Conservation (phyloP, 2,329 filamentous ascomycete genomes). For the Colletotrichum siamense region DNA sequence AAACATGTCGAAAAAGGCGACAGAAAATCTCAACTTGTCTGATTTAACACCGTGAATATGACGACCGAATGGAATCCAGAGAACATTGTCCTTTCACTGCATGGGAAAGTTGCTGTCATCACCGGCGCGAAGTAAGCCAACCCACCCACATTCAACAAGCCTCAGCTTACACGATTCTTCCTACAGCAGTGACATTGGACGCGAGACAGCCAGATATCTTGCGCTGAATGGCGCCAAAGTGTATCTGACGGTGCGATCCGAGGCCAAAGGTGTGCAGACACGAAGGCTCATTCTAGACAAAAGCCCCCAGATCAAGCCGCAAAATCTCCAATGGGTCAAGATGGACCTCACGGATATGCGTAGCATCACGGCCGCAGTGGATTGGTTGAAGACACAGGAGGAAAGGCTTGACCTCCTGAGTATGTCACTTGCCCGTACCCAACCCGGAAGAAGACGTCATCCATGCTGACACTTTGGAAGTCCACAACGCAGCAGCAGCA, state of each 20-base stretch:
- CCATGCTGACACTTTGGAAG: slow-evolving; percentile 1
- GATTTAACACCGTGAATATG: fast-evolving
- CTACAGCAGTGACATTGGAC: slow-evolving; percentile 27
- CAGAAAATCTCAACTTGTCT: background rate
- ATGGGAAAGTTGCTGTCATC: slow-evolving; percentile 27
- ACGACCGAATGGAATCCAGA: background rate
- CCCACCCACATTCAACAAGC: background rate
- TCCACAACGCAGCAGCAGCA: slow-evolving; percentile 27
- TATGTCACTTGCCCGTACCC: background rate
- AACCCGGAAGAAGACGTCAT: too few species aligned
- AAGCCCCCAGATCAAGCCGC: background rate
- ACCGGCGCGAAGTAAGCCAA: slow-evolving; percentile 29
- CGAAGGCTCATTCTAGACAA: background rate
- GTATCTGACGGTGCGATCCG: slow-evolving; percentile 25
- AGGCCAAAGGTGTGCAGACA: slow-evolving; percentile 21
- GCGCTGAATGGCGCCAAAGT: slow-evolving; percentile 29
- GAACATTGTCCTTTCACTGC: slow-evolving; percentile 18
- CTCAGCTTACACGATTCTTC: background rate
- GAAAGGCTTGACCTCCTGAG: slow-evolving; percentile 27
- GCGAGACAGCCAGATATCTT: slow-evolving; percentile 27
- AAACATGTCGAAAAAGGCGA: fast-evolving
- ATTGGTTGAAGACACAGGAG: slow-evolving; percentile 22
- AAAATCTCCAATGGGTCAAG: slow-evolving; percentile 24
- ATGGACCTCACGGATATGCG: slow-evolving; percentile 27
- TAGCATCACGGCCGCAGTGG: slow-evolving; percentile 20